These are phyloP conservation scores for Gossypium aridum DNA, from an alignment of 441 rosid genomes.

Conservation along the genomic window DNA sequence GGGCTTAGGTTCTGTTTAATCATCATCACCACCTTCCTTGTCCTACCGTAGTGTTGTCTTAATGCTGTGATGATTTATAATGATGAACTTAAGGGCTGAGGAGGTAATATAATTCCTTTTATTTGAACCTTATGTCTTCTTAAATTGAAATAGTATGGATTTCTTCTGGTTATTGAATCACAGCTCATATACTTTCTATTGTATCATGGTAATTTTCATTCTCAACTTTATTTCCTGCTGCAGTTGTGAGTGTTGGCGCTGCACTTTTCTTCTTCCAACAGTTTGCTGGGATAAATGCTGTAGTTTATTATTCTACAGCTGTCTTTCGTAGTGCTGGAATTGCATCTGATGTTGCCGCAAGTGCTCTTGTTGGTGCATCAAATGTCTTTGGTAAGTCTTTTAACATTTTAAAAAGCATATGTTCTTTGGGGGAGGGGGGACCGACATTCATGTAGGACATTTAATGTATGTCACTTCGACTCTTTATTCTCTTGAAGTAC, in stretches of 20 bases:
- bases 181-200: constrained; percentile 1
- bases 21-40: neutral
- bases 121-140: neutral
- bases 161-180: neutral
- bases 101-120: neutral
- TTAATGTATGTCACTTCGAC: neutral
- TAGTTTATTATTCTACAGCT: constrained; percentile 95
- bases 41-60: neutral
- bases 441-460: neutral
- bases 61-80: neutral
- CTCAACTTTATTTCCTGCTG: constrained; percentile 18
- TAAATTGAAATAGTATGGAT: neutral
- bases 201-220: neutral
- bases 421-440: neutral
- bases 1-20: neutral
- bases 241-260: constrained; percentile 96
- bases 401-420: neutral
- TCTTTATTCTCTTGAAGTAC: neutral
- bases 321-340: constrained; percentile 93
- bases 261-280: constrained; percentile 98
- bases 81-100: neutral
- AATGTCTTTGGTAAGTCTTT: constrained; percentile 73
- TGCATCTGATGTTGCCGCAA: constrained; percentile 94
- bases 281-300: constrained; percentile 97
- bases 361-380: constrained; percentile 97